A percentile compares a stretch with the other conserved stretches of the same genome.
Conservation (phyloP, 2,329 filamentous ascomycete species). For the Paecilomyces dactylethromorphus region DNA sequence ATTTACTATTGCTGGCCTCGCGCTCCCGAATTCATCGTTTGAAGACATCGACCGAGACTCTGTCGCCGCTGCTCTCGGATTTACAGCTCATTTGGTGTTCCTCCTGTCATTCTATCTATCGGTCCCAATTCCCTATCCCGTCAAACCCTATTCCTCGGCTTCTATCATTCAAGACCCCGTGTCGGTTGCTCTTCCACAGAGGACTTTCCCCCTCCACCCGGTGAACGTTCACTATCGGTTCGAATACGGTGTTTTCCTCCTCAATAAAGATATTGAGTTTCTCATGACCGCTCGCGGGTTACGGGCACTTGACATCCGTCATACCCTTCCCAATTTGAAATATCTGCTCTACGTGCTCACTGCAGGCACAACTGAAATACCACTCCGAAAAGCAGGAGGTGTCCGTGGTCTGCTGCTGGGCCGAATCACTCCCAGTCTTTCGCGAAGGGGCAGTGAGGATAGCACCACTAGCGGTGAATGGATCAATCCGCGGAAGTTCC, state of each 20-base stretch:
- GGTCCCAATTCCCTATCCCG: constrained; percentile 71
- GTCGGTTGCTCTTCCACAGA: constrained; percentile 45
- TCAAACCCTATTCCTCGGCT: constrained; percentile 65
- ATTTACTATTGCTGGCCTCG: constrained; percentile 75
- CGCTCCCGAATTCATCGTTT: constrained; percentile 73
- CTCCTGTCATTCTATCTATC: constrained; percentile 76
- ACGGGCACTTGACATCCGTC: constrained; percentile 79
- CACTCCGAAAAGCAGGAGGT: constrained; percentile 49
- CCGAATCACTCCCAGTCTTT: constrained; percentile 28
- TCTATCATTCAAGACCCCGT: constrained; percentile 73
- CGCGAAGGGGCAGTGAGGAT: constrained; percentile 34
- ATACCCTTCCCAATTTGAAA: constrained; percentile 88
- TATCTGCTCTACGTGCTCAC: constrained; percentile 87
- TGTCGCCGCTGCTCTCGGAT: constrained; percentile 74
- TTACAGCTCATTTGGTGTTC: constrained; percentile 68
- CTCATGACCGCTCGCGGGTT: constrained; percentile 61
- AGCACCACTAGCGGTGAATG: constrained; percentile 28
- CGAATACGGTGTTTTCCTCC: constrained; percentile 91
- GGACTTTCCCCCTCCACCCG: constrained; percentile 76
- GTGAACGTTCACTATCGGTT: constrained; percentile 77
- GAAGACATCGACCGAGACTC: constrained; percentile 61
- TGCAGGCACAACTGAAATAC: constrained; percentile 62
- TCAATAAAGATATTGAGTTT: constrained; percentile 90
- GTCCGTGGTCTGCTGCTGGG: constrained; percentile 41
- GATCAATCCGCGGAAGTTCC: constrained; percentile 18